Evolutionary conservation across 2,329 filamentous ascomycete genomes (phyloP), one percentile per base, ranked within the genome.

Genomic region (Fusarium camptoceras): DNA sequence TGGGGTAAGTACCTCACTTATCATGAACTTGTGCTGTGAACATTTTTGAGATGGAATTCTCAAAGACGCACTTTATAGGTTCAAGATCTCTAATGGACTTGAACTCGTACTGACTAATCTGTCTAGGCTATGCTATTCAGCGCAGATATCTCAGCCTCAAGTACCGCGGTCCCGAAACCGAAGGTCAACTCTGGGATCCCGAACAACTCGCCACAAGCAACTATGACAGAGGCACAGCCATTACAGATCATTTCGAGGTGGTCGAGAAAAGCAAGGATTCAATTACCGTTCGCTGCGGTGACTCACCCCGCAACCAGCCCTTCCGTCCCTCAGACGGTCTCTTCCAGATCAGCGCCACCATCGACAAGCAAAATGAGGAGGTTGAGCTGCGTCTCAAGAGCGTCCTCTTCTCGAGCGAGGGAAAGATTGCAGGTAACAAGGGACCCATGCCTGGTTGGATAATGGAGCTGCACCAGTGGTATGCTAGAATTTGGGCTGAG

Each of bases 161-260:
- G 75, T 90, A 88, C 76, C 81, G 86, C 54, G 78, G 78, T 6
- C 83, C 87, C 11, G 82, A 86, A 41, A 91, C 89, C 0, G 81
- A 84, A 3, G 91, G 89, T 0, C 88, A 92, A 68, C 84, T 92
- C 2, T 93, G 91, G 89, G 83, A 85, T 4, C 80, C 77, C 5
- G 78, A 84, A 14, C 83, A 89, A 54, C 84, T 93, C 3, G 77
- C 83, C 8, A 72, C 79, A n/a, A 88, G 83, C 60, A 83, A 71
- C 12, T 93, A 92, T 75, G 85, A 89, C 22, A 82, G 85, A 41
- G 90, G 90, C 34, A 91, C 90, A 2, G 76, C 83, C 42, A 86
- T 93, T 60, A 91, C 88, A 5, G 89, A 93, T 76, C 91, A 93
- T 78, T 93, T 93, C 75, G 89, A 92, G 77, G 89, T 93, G 0